Evolutionary conservation across 768 basidiomycete genomes (phyloP), one percentile per base, ranked within the genome.

Genomic region (Psilocybe azurescens): DNA sequence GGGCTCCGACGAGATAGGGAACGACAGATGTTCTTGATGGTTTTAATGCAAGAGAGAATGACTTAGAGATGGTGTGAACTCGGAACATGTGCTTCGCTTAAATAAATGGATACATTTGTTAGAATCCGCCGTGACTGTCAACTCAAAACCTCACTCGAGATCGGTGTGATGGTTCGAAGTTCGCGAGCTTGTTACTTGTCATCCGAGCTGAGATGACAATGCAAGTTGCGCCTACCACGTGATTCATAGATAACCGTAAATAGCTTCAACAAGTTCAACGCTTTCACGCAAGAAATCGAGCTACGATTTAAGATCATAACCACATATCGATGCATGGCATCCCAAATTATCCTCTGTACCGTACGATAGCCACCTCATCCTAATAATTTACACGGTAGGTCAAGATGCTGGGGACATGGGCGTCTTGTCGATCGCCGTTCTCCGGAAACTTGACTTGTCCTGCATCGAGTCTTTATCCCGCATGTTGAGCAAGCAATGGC

Each of bases 381-480:
- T 46, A 18, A 41, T 32, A 47, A 24, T 33, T 16, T 24, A 36
- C 48, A 28, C 28, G 41, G 24, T 32, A 55, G 49, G 62, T 57
- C 59, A 66, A 51, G 65, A 59, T 11, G 58, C 62, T 59, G 65
- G 61, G 9, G 68, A 69, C 30, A 67, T 49, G n/a, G 62, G 53
- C 24, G 65, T 67, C 61, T 72, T 73, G 64, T 72, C 68, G 65
- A 72, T 60, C 57, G 66, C 63, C 30, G 86, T 82, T 73, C 87
- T 88, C 38, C 93, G 85, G 78, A 94, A 94, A 68, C 89, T 93
- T 36, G 91, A 93, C 68, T 87, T 91, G 77, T 94, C 93, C 68
- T 91, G 91, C 85, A 94, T 90, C 52, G 93, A 94, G 75, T 94
- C 93, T 94, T 68, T 53, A 58, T 14, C 33, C 8, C 47, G 33